These are phyloP conservation scores for Scedosporium aurantiacum DNA, from an alignment of 2,329 filamentous ascomycete species.

Conservation along the genomic window DNA sequence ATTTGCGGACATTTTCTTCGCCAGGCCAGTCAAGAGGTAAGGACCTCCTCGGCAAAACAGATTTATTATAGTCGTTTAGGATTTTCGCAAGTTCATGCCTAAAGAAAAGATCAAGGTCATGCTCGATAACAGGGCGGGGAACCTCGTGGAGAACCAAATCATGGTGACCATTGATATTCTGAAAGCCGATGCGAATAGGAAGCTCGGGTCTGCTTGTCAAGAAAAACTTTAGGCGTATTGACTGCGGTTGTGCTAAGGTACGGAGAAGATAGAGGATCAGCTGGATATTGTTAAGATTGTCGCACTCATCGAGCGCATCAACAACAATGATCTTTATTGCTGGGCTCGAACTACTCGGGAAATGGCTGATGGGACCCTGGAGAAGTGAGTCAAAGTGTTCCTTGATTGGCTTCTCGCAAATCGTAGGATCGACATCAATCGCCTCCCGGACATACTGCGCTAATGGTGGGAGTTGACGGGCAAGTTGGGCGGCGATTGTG, in stretches of 20 bases:
- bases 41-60: neutral
- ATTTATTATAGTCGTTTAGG: neutral
- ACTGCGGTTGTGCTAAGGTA: conserved; percentile 8
- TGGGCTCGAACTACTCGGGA: neutral
- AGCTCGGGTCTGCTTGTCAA: conserved; percentile 31
- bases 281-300: neutral
- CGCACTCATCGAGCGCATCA: neutral
- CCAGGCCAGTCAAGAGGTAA: neutral
- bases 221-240: conserved; percentile 20
- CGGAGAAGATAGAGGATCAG: neutral
- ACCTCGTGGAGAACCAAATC: neutral
- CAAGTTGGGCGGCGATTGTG: neutral
- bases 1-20: neutral
- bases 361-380: neutral
- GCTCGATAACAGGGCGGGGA: neutral
- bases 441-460: neutral
- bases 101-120: neutral
- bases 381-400: neutral
- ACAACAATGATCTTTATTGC: neutral
- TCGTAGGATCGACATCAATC: neutral
- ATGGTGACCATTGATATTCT: conserved; percentile 9
- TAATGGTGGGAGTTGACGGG: neutral
- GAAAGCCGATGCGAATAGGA: conserved; percentile 25
- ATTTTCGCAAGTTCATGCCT: neutral
- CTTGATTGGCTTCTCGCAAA: neutral